Conservation (phyloP, 805 yeast species). For the Kluyveromyces wickerhamii region DNA sequence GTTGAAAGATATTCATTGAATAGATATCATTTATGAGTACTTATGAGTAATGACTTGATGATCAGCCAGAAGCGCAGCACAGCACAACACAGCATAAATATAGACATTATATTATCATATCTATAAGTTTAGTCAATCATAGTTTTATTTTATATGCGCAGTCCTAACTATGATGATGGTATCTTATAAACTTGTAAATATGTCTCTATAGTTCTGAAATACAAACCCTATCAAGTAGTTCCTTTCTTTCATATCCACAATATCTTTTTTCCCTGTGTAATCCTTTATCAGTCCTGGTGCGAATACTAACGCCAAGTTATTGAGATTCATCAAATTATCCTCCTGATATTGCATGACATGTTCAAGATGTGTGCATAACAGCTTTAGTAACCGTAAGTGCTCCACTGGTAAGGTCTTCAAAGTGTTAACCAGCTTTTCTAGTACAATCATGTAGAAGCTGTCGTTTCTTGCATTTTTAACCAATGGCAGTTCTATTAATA, state of each 20-base stretch:
- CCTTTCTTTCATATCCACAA: constrained; percentile 74
- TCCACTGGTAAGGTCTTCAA: constrained; percentile 54
- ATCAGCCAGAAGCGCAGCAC: too few species aligned
- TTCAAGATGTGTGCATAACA: constrained; percentile 57
- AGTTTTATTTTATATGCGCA: too few species aligned
- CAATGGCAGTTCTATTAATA: constrained; percentile 18
- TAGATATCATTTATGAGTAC: background rate
- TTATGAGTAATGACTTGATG: too few species aligned
- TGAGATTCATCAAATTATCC: constrained; percentile 71
- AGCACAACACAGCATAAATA: too few species aligned
- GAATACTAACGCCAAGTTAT: constrained; percentile 83
- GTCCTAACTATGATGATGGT: too few species aligned
- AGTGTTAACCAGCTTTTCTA: constrained; percentile 39
- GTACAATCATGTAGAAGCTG: constrained; percentile 8
- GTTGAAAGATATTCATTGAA: constrained; percentile 55
- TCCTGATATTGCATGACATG: constrained; percentile 45
- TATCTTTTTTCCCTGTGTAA: constrained; percentile 68
- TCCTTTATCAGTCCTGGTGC: constrained; percentile 90
- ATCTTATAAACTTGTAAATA: too few species aligned
- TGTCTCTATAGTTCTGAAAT: constrained; percentile 36
- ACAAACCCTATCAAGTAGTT: constrained; percentile 73
- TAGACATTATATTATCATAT: too few species aligned
- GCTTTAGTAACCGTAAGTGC: constrained; percentile 49
- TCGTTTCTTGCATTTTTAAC: constrained; percentile 7
- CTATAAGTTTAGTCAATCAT: too few species aligned